These are phyloP conservation scores for Oenanthe javanica DNA, from an alignment of 140 eudicot genomes.

Conservation along the genomic window DNA sequence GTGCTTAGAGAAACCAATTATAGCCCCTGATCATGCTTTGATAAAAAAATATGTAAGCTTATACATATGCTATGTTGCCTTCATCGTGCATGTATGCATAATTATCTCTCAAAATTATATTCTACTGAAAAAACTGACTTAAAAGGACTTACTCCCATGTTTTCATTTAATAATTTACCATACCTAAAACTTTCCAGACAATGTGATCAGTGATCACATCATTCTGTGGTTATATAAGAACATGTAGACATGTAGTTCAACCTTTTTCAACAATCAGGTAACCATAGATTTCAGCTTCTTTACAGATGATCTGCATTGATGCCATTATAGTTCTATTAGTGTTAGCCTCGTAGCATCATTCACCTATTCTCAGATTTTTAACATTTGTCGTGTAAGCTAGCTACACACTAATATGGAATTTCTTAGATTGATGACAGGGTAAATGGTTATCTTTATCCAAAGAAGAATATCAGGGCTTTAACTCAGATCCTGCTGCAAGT, in stretches of 20 bases:
- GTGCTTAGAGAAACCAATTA: constrained; percentile 77
- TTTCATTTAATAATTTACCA: background rate
- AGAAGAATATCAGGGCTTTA: constrained; percentile 43
- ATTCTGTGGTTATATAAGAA: too few relatives aligned
- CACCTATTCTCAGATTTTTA: background rate
- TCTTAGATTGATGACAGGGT: constrained; percentile 85
- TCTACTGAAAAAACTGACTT: background rate
- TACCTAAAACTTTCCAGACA: background rate
- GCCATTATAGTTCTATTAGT: background rate
- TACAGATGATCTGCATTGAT: background rate
- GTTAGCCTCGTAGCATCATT: background rate
- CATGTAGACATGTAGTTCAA: background rate
- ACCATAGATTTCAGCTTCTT: background rate
- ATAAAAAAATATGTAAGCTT: constrained; percentile 69
- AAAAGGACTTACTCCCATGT: background rate
- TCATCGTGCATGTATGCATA: background rate
- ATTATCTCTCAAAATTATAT: background rate
- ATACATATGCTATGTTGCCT: constrained; percentile 2
- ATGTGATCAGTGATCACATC: background rate
- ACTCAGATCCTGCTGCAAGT: constrained; percentile 41
- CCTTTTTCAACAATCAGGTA: background rate
- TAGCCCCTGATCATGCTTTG: constrained; percentile 77
- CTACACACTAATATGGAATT: constrained; percentile 21
- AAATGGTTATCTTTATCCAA: constrained; percentile 79
- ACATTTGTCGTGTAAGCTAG: background rate